Base-by-base conservation (phyloP, 2,329 filamentous ascomycete genomes). In the Botryotinia globosa region DNA sequence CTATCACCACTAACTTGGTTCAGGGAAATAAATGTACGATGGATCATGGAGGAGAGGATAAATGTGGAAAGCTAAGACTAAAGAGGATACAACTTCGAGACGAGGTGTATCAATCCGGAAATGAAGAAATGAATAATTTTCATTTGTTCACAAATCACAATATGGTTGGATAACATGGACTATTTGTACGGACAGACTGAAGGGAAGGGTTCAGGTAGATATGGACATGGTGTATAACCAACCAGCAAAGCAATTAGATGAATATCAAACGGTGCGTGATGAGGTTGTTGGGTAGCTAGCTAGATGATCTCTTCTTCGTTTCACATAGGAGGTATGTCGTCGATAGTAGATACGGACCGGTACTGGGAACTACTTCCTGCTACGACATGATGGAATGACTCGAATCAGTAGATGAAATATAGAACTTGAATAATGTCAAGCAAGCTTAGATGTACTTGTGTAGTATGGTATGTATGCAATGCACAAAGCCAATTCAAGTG, bases 111-210 rank as follows among this genome's bases (percentile, higher is more conserved):
- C 64, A 29, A 56, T 67, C 22, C 64, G 64, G 64, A 67, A 56
- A 67, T 67, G 64, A 67, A 39, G 64, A 67, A 56, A 67, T 67
- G 64, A 67, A 39, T 9, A 66, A 39, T 37, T 39, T 25, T 16
- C 37, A 14, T 20, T 44, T 63, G 18, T 44, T n/a, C 25, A 48
- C 18, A 48, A 51, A 29, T n/a, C 25, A 48, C 18, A 48, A 51
- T 51, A 37, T 51, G 44, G 32, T 66, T 66, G 63, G 44, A n/a
- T 51, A 25, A 39, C 48, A 66, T 66, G 34, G 64, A 20, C 32
- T 65, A 37, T 37, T 34, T 34, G 7, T 5, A 48, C n/a, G n/a
- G 29, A 34, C 20, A 32, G 37, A 29, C 14, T 63, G 14, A 22
- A 20, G 25, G 37, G 25, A n/a, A 29, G 59, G 59, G 25, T 62